Conservation (phyloP, 1,284 basidiomycete genomes). For the Cerioporus squamosus region DNA sequence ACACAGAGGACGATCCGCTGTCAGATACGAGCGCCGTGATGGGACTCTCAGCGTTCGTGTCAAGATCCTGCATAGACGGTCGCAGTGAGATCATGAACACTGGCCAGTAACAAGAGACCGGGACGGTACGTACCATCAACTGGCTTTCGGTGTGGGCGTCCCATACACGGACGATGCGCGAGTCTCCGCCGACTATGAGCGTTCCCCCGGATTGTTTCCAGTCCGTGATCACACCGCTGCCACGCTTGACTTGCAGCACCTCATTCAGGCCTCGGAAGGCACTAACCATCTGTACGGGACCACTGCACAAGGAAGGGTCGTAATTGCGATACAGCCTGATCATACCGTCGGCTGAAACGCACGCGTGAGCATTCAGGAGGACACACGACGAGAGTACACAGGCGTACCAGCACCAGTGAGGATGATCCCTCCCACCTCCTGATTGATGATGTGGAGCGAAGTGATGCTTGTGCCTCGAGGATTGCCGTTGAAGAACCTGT, state of each 20-base stretch:
- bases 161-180: constrained; percentile 90
- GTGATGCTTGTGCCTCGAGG: constrained; percentile 85
- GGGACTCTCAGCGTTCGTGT: constrained; percentile 89
- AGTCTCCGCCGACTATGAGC: constrained; percentile 90
- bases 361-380: neutral
- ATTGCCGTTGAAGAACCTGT: constrained; percentile 91
- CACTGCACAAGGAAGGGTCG: constrained; percentile 65
- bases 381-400: neutral
- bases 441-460: constrained; percentile 92
- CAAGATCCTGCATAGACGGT: constrained; percentile 64
- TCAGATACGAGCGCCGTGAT: constrained; percentile 89
- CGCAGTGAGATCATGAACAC: constrained; percentile 10
- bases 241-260: constrained; percentile 71
- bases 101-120: constrained; percentile 4
- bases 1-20: constrained; percentile 77
- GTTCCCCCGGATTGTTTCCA: constrained; percentile 94
- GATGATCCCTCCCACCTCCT: constrained; percentile 92
- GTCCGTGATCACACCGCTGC: constrained; percentile 86
- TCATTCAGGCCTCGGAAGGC: constrained; percentile 92
- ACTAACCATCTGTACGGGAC: constrained; percentile 85
- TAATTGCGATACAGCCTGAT: constrained; percentile 94
- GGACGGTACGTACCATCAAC: constrained; percentile 65
- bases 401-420: constrained; percentile 83
- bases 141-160: constrained; percentile 93
- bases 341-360: constrained; percentile 79